These are phyloP conservation scores for Phytophthora boehmeriae DNA, from an alignment of 352 stramenopile genomes.

Conservation along the genomic window DNA sequence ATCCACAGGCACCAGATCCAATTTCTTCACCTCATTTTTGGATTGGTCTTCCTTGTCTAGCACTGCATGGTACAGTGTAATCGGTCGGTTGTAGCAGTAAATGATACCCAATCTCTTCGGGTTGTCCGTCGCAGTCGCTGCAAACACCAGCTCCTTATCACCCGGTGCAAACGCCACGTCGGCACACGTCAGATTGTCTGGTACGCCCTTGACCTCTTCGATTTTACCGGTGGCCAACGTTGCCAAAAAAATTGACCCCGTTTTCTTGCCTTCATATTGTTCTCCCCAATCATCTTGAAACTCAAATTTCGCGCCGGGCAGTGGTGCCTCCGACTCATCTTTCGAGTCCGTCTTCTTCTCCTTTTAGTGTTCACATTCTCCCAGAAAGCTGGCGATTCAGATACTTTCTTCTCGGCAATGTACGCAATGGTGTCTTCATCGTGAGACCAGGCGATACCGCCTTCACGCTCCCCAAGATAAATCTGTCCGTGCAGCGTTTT, in stretches of 20 bases:
- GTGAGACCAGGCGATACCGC: constrained; percentile 73
- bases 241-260: constrained; percentile 67
- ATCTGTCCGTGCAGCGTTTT: constrained; percentile 75
- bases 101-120: constrained; percentile 79
- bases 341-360: constrained; percentile 22
- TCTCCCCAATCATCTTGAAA: constrained; percentile 86
- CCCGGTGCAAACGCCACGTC: constrained; percentile 70
- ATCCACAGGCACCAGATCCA: constrained; percentile 43
- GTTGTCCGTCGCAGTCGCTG: constrained; percentile 56
- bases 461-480: constrained; percentile 75
- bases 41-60: constrained; percentile 30
- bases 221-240: constrained; percentile 68
- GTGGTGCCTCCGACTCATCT: constrained; percentile 10
- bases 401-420: constrained; percentile 69
- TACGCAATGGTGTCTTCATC: constrained; percentile 80
- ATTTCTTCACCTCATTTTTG: constrained; percentile 42
- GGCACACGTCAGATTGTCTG: constrained; percentile 60
- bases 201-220: constrained; percentile 61
- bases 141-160: constrained; percentile 69
- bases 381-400: constrained; percentile 57
- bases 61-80: constrained; percentile 60
- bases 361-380: constrained; percentile 60
- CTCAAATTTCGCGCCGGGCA: constrained; percentile 68
- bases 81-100: constrained; percentile 88
- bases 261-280: constrained; percentile 82